Evolutionary conservation across 345 rosid species (phyloP).

Genomic region (Conringia planisiliqua): DNA sequence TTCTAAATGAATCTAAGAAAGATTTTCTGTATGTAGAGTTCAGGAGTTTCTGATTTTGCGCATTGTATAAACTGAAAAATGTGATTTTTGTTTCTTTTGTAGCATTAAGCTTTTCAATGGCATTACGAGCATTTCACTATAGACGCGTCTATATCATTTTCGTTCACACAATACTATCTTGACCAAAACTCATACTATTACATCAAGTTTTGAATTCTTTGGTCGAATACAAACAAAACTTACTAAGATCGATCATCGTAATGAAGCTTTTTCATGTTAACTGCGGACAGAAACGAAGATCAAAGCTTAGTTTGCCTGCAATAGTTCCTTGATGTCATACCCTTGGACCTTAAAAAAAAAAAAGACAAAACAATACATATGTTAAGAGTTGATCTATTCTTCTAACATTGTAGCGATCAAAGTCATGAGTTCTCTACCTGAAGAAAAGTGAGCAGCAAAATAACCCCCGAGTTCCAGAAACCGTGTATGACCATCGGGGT

Average conservation of each 20-base stretch:
- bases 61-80: not conserved
- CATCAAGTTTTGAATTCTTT: not conserved
- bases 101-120: not conserved
- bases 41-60: not conserved
- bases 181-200: not conserved
- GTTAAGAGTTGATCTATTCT: not conserved
- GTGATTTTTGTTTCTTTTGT: not conserved
- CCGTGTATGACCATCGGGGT: conserved; percentile 83
- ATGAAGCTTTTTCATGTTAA: not conserved
- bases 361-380: not conserved
- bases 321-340: conserved; percentile 72
- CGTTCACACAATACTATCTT: not conserved
- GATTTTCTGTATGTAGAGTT: not conserved
- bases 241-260: not conserved
- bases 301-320: conserved; percentile 47
- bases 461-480: conserved; percentile 85
- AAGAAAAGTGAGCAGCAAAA: conserved; percentile 76
- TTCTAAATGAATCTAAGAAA: not conserved
- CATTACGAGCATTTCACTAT: not conserved
- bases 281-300: not conserved
- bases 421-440: conserved; percentile 46
- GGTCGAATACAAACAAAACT: not conserved
- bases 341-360: conserved; percentile 62
- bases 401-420: not conserved
- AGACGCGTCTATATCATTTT: not conserved